Conservation (phyloP, 257 asterid species). For the Fraxinus americana region DNA sequence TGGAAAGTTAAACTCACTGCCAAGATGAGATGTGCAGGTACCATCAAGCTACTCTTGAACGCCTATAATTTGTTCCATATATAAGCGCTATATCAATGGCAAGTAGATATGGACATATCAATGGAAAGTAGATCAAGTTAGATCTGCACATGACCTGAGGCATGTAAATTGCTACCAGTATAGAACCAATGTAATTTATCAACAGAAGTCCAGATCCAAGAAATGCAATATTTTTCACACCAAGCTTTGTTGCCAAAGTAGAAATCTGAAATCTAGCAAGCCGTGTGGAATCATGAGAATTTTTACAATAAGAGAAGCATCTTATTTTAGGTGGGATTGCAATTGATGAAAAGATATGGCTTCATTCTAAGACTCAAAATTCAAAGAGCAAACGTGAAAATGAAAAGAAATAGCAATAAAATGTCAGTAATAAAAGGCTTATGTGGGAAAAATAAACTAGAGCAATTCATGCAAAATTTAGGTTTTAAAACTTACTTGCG, state of each 20-base stretch:
- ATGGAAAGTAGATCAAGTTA: conserved; percentile 1
- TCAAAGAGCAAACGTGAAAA: background rate
- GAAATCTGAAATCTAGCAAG: conserved; percentile 86
- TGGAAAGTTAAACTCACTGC: conserved; percentile 72
- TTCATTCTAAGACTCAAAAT: conserved; percentile 3
- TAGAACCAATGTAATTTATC: conserved; percentile 77
- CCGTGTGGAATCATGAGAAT: conserved; percentile 24
- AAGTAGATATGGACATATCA: background rate
- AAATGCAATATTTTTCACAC: conserved; percentile 88
- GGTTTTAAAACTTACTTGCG: conserved; percentile 79
- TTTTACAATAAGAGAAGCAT: conserved; percentile 17
- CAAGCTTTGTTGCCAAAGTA: conserved; percentile 94
- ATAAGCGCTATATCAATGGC: conserved; percentile 3
- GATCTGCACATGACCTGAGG: conserved; percentile 67
- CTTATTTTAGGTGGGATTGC: conserved; percentile 12
- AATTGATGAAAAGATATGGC: conserved; percentile 13
- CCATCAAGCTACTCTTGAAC: conserved; percentile 79
- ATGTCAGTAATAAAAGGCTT: background rate
- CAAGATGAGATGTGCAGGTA: conserved; percentile 70
- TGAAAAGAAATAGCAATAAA: conserved; percentile 1
- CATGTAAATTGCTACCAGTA: conserved; percentile 74
- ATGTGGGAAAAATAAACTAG: conserved; percentile 11
- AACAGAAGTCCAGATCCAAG: conserved; percentile 87
- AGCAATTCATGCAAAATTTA: conserved; percentile 12
- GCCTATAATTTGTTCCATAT: conserved; percentile 56